phyloP scores from a whole-genome alignment of 345 rosid genomes.

The Eucalyptus cloeziana region DNA sequence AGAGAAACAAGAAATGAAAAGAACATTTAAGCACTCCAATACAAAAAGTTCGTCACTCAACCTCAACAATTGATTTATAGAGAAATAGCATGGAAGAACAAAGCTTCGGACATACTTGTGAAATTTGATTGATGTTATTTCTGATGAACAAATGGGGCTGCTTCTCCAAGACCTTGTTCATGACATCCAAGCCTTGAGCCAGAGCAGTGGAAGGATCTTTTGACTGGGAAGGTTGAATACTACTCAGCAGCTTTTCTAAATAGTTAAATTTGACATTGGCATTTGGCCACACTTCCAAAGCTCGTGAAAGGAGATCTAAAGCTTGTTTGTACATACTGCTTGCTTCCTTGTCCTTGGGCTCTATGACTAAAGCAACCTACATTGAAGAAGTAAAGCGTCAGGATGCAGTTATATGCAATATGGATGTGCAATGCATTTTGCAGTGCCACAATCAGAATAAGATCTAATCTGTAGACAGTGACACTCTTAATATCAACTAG shows the following conservation, averaged over 20 bases:
- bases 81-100: not conserved
- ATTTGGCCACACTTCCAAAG: slow-evolving; percentile 97
- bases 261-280: slow-evolving; percentile 97
- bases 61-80: not conserved
- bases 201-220: slow-evolving; percentile 95
- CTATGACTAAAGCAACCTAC: slow-evolving; percentile 98
- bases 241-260: slow-evolving; percentile 78
- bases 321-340: slow-evolving; percentile 89
- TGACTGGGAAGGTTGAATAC: slow-evolving; percentile 88
- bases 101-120: slow-evolving; percentile 46
- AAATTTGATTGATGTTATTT: slow-evolving; percentile 87
- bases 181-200: slow-evolving; percentile 98
- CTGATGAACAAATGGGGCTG: slow-evolving; percentile 90
- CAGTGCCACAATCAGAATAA: not conserved
- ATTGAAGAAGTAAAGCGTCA: not conserved
- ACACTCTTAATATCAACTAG: not conserved
- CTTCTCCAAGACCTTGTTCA: slow-evolving; percentile 96
- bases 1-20: not conserved
- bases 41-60: not conserved
- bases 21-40: not conserved
- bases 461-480: not conserved
- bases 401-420: not conserved
- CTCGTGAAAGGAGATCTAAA: slow-evolving; percentile 84
- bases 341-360: slow-evolving; percentile 98
- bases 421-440: not conserved